A percentile compares a stretch with the other conserved stretches of the same genome.
phyloP scores from a whole-genome alignment of 805 yeast genomes.

The Candida morakotiae region DNA sequence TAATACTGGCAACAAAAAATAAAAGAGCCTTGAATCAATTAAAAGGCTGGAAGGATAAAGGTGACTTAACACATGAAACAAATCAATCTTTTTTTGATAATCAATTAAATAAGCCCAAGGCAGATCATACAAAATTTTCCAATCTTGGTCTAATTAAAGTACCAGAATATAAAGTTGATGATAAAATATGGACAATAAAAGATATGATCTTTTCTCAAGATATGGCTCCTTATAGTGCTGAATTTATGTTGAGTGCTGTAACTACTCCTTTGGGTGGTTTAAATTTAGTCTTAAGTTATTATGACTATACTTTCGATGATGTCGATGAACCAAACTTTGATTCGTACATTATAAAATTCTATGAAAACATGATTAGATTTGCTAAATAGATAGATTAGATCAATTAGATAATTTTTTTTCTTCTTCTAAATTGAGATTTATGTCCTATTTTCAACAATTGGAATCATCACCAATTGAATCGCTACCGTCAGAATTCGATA shows the following conservation, averaged over 20 bases:
- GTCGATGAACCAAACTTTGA: slow-evolving; percentile 20
- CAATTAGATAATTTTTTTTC: slow-evolving; percentile 3
- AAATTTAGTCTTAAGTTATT: slow-evolving; percentile 29
- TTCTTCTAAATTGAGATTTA: background rate
- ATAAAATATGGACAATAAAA: slow-evolving; percentile 21
- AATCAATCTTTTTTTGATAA: slow-evolving; percentile 20
- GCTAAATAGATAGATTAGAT: too few species aligned
- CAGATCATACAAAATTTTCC: slow-evolving; percentile 31
- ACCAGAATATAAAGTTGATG: slow-evolving; percentile 13
- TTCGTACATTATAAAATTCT: slow-evolving; percentile 15
- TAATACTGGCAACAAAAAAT: slow-evolving; percentile 17
- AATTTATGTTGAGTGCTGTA: slow-evolving; percentile 30
- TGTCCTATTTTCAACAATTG: slow-evolving; percentile 1
- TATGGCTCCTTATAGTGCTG: slow-evolving; percentile 28
- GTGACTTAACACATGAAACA: slow-evolving; percentile 10
- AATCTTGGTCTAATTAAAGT: slow-evolving; percentile 29
- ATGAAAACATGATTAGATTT: slow-evolving; percentile 13
- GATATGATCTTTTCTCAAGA: slow-evolving; percentile 35
- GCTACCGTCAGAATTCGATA: background rate
- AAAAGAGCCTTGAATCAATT: slow-evolving; percentile 19
- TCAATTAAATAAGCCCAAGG: slow-evolving; percentile 20
- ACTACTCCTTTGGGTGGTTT: slow-evolving; percentile 30
- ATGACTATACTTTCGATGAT: slow-evolving; percentile 24
- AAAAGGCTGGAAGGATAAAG: slow-evolving; percentile 15
- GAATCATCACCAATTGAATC: slow-evolving; percentile 1